Percentiles rank a stretch among this genome's conserved stretches.
Evolutionary conservation across 441 rosid species (phyloP).

Genomic region (Bruguiera hainesii): DNA sequence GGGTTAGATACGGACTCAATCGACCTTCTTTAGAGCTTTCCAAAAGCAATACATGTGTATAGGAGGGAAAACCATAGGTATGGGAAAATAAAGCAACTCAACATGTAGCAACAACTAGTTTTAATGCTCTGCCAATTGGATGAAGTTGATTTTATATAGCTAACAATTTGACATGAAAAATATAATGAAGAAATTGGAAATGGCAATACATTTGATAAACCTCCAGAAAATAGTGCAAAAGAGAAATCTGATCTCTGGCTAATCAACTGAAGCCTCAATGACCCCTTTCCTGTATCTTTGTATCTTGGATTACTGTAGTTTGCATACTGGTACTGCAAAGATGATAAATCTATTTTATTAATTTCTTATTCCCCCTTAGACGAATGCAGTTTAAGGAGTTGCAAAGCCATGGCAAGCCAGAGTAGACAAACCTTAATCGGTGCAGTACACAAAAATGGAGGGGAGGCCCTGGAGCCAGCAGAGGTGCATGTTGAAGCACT

Average conservation of each 20-base stretch:
- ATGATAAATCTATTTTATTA: constrained; percentile 11
- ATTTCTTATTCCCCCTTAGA: constrained; percentile 1
- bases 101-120: not conserved
- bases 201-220: constrained; percentile 48
- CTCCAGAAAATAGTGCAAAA: constrained; percentile 64
- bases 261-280: constrained; percentile 64
- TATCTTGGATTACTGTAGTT: constrained; percentile 59
- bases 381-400: constrained; percentile 5
- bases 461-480: constrained; percentile 32
- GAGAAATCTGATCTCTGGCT: constrained; percentile 87
- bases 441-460: constrained; percentile 61
- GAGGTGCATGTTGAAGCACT: constrained; percentile 61
- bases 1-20: no score
- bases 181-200: not conserved
- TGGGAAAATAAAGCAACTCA: not conserved
- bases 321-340: constrained; percentile 71
- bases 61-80: not conserved
- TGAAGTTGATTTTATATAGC: not conserved
- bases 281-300: constrained; percentile 50
- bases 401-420: constrained; percentile 10
- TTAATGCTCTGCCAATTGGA: not conserved
- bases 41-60: not conserved
- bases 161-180: constrained; percentile 2
- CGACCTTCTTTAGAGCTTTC: not conserved
- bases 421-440: constrained; percentile 64